These are phyloP conservation scores for Jacaranda mimosifolia DNA, from an alignment of 257 asterid genomes.

Conservation along the genomic window DNA sequence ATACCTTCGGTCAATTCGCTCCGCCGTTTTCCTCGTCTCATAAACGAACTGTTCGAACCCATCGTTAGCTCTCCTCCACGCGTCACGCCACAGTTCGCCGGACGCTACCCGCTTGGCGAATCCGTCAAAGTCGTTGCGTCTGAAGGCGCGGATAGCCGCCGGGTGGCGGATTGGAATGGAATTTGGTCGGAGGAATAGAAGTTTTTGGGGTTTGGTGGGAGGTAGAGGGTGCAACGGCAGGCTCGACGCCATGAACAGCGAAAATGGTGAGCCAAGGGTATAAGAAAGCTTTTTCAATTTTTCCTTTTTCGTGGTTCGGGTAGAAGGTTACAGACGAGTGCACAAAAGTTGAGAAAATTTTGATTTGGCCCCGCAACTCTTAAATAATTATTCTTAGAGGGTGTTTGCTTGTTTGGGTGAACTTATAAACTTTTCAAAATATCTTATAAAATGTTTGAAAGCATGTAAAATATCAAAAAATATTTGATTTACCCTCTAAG, in stretches of 20 bases:
- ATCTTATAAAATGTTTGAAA: too few species aligned
- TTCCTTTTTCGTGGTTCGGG: conserved; percentile 36
- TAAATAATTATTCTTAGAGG: neutral
- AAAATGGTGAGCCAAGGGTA: conserved; percentile 28
- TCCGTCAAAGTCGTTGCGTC: conserved; percentile 90
- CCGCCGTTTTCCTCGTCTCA: conserved; percentile 91
- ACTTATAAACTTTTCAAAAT: too few species aligned
- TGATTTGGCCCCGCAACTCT: conserved; percentile 30
- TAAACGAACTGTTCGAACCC: conserved; percentile 78
- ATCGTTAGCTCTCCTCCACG: conserved; percentile 85
- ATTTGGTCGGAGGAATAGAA: conserved; percentile 17
- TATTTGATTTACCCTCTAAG: too few species aligned
- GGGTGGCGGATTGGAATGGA: conserved; percentile 44
- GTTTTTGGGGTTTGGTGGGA: conserved; percentile 40
- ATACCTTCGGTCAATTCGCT: conserved; percentile 79
- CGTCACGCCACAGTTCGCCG: conserved; percentile 80
- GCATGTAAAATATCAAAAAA: too few species aligned
- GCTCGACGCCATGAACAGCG: conserved; percentile 66
- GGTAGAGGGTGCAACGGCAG: conserved; percentile 72
- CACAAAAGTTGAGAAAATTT: conserved; percentile 6
- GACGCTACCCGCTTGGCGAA: conserved; percentile 77
- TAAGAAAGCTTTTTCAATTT: neutral
- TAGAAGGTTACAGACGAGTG: conserved; percentile 30
- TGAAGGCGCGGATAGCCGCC: conserved; percentile 59
- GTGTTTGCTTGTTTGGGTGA: too few species aligned